These are phyloP conservation scores for peach (Prunus persica) DNA, from an alignment of 306 rosid species.

Conservation along the genomic window DNA sequence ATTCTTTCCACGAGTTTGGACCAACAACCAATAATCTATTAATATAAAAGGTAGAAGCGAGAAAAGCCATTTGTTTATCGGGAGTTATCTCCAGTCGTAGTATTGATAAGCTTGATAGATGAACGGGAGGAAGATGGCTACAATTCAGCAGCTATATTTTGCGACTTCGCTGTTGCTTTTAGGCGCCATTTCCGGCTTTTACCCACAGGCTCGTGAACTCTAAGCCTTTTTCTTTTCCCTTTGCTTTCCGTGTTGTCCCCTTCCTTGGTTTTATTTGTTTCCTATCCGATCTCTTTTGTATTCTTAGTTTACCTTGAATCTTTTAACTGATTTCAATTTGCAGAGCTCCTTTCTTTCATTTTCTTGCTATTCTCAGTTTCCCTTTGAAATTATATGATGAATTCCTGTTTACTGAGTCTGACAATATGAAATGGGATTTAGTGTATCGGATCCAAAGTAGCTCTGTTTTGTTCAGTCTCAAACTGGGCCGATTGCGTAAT, in stretches of 20 bases:
- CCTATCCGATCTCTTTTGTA: background rate
- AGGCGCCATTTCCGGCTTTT: conserved; percentile 22
- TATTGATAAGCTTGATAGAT: background rate
- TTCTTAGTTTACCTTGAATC: background rate
- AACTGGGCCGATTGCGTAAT: no score
- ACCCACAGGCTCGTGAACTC: conserved; percentile 26
- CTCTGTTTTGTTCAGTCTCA: background rate
- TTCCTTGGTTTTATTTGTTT: background rate
- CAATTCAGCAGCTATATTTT: conserved; percentile 11
- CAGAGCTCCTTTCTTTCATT: background rate
- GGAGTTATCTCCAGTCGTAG: no score
- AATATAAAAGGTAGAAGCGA: background rate
- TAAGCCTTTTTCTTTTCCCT: background rate
- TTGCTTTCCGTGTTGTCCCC: background rate
- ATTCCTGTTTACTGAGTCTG: background rate
- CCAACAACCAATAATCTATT: background rate
- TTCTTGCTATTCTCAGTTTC: background rate
- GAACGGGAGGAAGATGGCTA: conserved; percentile 26
- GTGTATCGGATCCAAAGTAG: background rate
- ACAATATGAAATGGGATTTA: background rate
- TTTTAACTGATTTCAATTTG: background rate
- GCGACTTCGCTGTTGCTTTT: conserved; percentile 21
- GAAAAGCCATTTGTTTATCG: background rate
- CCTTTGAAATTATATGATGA: background rate
- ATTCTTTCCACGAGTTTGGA: no score